Evolutionary conservation across 2,329 filamentous ascomycete genomes (phyloP).

Genomic region (Cercospora sojina): DNA sequence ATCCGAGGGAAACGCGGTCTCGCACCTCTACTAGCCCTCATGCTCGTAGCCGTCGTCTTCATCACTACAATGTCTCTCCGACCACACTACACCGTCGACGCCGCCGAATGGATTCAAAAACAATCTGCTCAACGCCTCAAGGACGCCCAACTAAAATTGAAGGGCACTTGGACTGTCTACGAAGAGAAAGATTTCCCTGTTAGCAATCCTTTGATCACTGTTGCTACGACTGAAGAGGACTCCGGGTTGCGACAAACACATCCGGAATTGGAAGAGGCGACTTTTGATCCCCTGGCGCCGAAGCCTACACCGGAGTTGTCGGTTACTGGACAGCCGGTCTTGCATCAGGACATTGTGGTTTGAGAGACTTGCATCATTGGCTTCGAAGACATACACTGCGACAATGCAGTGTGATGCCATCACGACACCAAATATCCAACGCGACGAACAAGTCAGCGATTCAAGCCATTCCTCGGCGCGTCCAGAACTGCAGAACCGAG

Average conservation of each 20-base stretch:
- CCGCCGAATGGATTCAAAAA: slow-evolving; percentile 12
- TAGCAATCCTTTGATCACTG: slow-evolving; percentile 12
- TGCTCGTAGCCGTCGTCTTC: slow-evolving; percentile 17
- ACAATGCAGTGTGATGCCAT: background rate
- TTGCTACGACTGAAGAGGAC: slow-evolving; percentile 8
- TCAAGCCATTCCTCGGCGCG: background rate
- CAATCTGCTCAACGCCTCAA: slow-evolving; percentile 14
- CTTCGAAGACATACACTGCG: background rate
- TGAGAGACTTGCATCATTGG: background rate
- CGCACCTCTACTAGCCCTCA: slow-evolving; percentile 10
- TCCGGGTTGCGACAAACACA: background rate
- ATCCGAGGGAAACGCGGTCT: slow-evolving; percentile 18
- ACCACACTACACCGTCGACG: slow-evolving; percentile 11
- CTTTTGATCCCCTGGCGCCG: slow-evolving; percentile 1
- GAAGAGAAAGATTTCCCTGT: slow-evolving; percentile 18
- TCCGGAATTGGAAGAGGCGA: slow-evolving; percentile 7
- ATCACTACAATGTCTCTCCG: slow-evolving; percentile 17
- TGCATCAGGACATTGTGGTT: slow-evolving; percentile 7
- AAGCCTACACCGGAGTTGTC: slow-evolving; percentile 5
- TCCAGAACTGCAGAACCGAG: background rate
- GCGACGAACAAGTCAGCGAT: background rate
- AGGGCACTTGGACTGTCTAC: slow-evolving; percentile 17
- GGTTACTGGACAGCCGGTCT: background rate
- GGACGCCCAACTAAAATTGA: slow-evolving; percentile 13
- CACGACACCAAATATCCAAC: background rate